Conservation (phyloP, 441 rosid species). For the Populus hybrid region DNA sequence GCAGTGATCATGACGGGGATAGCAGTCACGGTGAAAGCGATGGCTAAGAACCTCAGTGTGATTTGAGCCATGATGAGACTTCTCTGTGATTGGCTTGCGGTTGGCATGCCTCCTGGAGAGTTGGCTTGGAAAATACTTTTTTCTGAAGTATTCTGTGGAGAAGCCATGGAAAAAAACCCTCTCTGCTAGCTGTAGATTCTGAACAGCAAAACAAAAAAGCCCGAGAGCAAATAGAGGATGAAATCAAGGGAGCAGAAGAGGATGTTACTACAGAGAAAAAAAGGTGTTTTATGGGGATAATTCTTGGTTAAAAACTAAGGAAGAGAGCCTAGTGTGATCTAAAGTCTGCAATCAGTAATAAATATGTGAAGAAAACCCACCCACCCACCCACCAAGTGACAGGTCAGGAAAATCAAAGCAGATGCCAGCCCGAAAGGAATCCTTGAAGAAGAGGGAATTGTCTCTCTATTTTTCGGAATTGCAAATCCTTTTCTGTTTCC, state of each 20-base stretch:
- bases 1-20: conserved; percentile 37
- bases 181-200: background rate
- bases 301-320: background rate
- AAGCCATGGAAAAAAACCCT: conserved; percentile 9
- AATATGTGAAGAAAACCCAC: background rate
- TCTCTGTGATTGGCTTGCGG: conserved; percentile 1
- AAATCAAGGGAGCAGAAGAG: background rate
- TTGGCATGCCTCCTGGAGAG: conserved; percentile 1
- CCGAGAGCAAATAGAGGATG: background rate
- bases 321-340: background rate
- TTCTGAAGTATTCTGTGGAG: conserved; percentile 12
- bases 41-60: conserved; percentile 36
- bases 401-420: background rate
- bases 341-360: background rate
- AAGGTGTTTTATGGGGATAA: too few relatives aligned
- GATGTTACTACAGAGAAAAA: background rate
- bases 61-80: conserved; percentile 33
- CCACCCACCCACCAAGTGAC: background rate
- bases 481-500: background rate
- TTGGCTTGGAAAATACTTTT: conserved; percentile 9
- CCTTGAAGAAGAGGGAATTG: background rate
- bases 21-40: conserved; percentile 37
- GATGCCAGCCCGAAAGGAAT: background rate
- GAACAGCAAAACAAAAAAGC: background rate
- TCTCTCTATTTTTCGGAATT: background rate